phyloP scores from a whole-genome alignment of 176 grass and related monocot genomes.

The Pontederia crassipes region DNA sequence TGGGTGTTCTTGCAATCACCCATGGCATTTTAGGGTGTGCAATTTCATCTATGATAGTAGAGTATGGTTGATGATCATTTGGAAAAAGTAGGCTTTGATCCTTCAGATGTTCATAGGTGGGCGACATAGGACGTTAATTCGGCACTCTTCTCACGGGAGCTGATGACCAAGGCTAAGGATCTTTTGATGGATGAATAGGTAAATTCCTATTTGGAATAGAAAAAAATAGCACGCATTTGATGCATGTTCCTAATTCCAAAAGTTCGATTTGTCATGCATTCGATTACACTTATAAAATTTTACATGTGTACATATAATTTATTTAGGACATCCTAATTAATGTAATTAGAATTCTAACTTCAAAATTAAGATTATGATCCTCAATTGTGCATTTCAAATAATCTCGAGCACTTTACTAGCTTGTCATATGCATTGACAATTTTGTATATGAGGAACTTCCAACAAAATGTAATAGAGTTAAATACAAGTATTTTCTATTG shows the following conservation, averaged over 20 bases:
- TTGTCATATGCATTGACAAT: too few species aligned
- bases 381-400: too few species aligned
- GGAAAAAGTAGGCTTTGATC: neutral
- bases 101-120: conserved; percentile 84
- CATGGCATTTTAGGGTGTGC: conserved; percentile 84
- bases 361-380: too few species aligned
- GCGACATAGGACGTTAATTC: conserved; percentile 79
- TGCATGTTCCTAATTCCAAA: neutral
- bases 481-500: neutral
- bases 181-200: conserved; percentile 73
- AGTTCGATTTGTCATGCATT: neutral
- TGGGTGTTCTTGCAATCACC: conserved; percentile 71
- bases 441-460: too few species aligned
- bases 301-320: too few species aligned
- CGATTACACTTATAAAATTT: too few species aligned
- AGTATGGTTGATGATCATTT: neutral
- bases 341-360: too few species aligned
- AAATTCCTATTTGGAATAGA: neutral
- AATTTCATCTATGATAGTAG: conserved; percentile 5
- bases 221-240: neutral
- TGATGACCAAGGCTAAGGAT: conserved; percentile 62
- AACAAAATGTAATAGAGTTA: too few species aligned
- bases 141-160: conserved; percentile 76
- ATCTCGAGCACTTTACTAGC: too few species aligned
- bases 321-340: too few species aligned